Percentiles rank a stretch among this genome's conserved stretches.
Conservation (phyloP, 2,329 filamentous ascomycete genomes). For the Orbilia oligospora region DNA sequence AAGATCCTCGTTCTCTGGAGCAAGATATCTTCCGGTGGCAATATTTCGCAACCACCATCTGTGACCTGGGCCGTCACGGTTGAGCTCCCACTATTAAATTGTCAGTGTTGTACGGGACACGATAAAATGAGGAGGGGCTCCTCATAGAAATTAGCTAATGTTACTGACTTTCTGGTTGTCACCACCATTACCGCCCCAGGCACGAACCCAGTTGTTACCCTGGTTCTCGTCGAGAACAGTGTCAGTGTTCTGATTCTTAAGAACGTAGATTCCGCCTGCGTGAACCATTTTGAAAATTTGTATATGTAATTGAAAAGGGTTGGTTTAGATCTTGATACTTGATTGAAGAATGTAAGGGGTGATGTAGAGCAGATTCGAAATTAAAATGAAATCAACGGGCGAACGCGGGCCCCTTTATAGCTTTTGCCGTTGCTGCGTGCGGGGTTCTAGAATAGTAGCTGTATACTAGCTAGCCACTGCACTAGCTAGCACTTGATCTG, state of each 20-base stretch:
- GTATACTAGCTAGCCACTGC: background rate
- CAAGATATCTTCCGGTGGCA: slow-evolving; percentile 13
- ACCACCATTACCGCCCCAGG: slow-evolving; percentile 25
- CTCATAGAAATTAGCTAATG: too few species aligned
- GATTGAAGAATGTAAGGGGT: background rate
- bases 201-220: slow-evolving; percentile 43
- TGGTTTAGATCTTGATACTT: background rate
- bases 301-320: background rate
- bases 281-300: slow-evolving; percentile 38
- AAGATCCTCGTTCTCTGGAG: slow-evolving; percentile 3
- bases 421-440: background rate
- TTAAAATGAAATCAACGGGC: background rate
- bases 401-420: slow-evolving; percentile 11
- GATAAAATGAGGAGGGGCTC: background rate
- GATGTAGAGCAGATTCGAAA: background rate
- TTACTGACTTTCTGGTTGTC: slow-evolving; percentile 35
- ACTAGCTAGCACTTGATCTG: background rate
- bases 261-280: slow-evolving; percentile 24
- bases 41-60: slow-evolving; percentile 27
- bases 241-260: slow-evolving; percentile 33
- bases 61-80: slow-evolving; percentile 34
- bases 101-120: background rate
- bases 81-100: slow-evolving; percentile 27
- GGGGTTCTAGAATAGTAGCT: slow-evolving; percentile 14
- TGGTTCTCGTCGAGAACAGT: slow-evolving; percentile 41